A percentile compares a stretch with the other conserved stretches of the same genome.
phyloP scores from a whole-genome alignment of 148 eudicot genomes.

The Arctostaphylos glauca region DNA sequence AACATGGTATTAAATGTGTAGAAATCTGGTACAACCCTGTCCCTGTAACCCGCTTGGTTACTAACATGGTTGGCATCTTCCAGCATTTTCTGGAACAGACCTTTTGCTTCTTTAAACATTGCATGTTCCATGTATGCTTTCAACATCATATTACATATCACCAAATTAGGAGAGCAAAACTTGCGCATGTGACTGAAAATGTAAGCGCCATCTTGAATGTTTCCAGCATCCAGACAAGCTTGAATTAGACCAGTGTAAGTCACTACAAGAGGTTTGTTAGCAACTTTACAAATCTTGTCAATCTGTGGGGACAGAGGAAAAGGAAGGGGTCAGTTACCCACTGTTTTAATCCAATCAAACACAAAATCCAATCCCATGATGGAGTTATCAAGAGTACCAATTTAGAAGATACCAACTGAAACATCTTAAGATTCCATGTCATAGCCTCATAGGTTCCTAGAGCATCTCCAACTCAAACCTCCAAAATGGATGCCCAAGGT shows the following conservation, averaged over 20 bases:
- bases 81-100: slow-evolving; percentile 50
- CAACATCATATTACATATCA: slow-evolving; percentile 75
- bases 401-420: not conserved
- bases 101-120: slow-evolving; percentile 71
- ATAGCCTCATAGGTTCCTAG: not conserved
- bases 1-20: slow-evolving; percentile 72
- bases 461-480: not conserved
- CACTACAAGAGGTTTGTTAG: slow-evolving; percentile 83
- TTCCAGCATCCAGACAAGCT: slow-evolving; percentile 65
- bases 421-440: slow-evolving; percentile 5
- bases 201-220: slow-evolving; percentile 50
- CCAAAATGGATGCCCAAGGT: not conserved
- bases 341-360: not conserved
- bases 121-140: slow-evolving; percentile 62
- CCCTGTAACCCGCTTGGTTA: slow-evolving; percentile 29
- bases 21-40: slow-evolving; percentile 53
- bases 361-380: not conserved
- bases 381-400: not conserved
- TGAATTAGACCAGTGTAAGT: slow-evolving; percentile 90
- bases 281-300: slow-evolving; percentile 85
- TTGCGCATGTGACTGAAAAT: slow-evolving; percentile 76
- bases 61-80: slow-evolving; percentile 25
- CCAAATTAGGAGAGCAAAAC: slow-evolving; percentile 81
- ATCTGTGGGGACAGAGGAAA: slow-evolving; percentile 39
- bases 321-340: not conserved